Base-by-base conservation (phyloP, 805 yeast species). In the Lipomyces starkeyi region DNA sequence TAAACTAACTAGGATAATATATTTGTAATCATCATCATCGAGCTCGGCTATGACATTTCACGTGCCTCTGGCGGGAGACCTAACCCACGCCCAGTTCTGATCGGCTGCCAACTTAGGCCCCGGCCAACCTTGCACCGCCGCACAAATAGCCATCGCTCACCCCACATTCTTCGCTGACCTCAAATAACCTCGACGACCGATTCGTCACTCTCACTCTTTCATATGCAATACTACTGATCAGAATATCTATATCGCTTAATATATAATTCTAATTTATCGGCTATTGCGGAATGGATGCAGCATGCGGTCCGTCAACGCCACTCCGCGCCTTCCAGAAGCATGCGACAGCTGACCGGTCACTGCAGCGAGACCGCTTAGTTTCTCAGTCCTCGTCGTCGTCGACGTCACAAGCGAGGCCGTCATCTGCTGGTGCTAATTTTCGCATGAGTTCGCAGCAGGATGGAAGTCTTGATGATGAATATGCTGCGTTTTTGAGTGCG, bases 261-360 rank as follows among this genome's bases (percentile, higher is more conserved):
- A 37, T 37, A 29, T 5, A 37, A 13, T 37, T 37, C 5, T 17
- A 43, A n/a, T 3, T 13, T n/a, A 43, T 43, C 20, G 11, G 32
- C n/a, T 25, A 9, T 22, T 22, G 7, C 32, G 17, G 2, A 22
- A 65, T 65, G 68, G 68, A 65, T 37, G 65, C 68, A 13, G 55
- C 66, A n/a, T 69, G 72, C 57, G 72, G 72, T 3, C 72, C 72
- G 2, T 67, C 72, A 3, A 69, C 71, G 62, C 66, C 72, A 20
- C 61, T 69, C 22, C 8, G 54, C 25, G 61, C 61, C 13, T 32
- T 69, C 13, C 61, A 37, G 32, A 69, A 69, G 61, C 72, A 69
- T 53, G 63, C 71, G 20, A 56, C 57, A 3, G 58, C 56, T 35
- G 72, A 69, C 49, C 53, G 61, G n/a, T 64, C 72, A 22, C 59